Conservation (phyloP, 2,329 filamentous ascomycete genomes). For the Hypoxylon sp. region DNA sequence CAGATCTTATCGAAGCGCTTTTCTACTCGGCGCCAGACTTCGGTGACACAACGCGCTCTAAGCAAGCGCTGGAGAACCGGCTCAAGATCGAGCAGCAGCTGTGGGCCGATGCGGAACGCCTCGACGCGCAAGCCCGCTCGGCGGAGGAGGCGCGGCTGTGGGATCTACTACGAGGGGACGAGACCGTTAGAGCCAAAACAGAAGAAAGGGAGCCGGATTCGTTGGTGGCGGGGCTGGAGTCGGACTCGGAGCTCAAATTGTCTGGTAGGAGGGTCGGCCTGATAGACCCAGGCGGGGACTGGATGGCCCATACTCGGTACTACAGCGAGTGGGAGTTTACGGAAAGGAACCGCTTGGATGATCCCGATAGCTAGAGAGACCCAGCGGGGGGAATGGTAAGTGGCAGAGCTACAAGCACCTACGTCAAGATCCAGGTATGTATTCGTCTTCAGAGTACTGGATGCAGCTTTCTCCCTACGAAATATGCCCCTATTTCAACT, state of each 20-base stretch:
- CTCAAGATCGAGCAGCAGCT: conserved; percentile 47
- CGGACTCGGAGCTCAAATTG: not conserved
- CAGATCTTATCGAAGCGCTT: conserved; percentile 48
- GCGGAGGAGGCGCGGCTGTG: conserved; percentile 48
- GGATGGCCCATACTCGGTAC: conserved; percentile 38
- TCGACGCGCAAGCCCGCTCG: conserved; percentile 38
- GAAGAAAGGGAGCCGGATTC: not conserved
- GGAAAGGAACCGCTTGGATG: not conserved
- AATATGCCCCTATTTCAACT: not conserved
- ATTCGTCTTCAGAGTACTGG: not conserved
- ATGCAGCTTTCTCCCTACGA: not conserved
- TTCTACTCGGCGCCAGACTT: conserved; percentile 38
- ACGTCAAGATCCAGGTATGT: not conserved
- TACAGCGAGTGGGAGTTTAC: conserved; percentile 41
- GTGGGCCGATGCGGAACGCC: conserved; percentile 45
- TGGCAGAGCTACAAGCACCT: not conserved
- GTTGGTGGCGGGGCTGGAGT: not conserved
- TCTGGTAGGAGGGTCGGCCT: conserved; percentile 9
- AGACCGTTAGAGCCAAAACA: not conserved
- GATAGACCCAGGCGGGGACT: conserved; percentile 19
- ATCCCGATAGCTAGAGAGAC: not conserved
- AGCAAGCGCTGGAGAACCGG: conserved; percentile 31
- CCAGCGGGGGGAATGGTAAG: too few relatives aligned
- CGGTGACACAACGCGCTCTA: conserved; percentile 34
- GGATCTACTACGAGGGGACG: conserved; percentile 39